Evolutionary conservation across 1,139 yeast genomes (phyloP), one percentile per base, ranked within the genome.

Genomic region (Kluyveromyces sp.): DNA sequence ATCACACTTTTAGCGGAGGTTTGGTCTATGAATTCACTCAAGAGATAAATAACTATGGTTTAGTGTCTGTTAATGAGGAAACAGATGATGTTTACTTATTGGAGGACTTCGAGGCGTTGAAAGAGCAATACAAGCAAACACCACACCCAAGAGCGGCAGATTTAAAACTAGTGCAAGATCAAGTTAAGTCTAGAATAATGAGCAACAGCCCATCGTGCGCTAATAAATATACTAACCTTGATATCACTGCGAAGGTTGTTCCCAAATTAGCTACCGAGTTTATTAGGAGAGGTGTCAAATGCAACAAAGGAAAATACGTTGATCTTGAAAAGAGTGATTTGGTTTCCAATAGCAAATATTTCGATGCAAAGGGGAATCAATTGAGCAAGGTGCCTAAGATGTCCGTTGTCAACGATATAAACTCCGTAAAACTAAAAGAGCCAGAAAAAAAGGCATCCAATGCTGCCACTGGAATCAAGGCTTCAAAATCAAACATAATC

Each of bases 21-120:
- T 71, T 92, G 48, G 94, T 88, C 2, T 92, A 92, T 63, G 97
- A 92, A 64, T 92, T 76, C 66, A 78, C 95, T 2, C 92, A 89
- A 64, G 97, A 88, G 60, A 78, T 83, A 28, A 89, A 89, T 61
- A 79, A 85, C 60, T 92, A 92, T 66, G 98, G 98, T 0, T 71
- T 92, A 38, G 95, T 92, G 2, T 76, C 78, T 46, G 65, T 83
- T 15, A 75, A 75, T 49, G 59, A 59, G 3, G 69, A 74, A 42
- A 92, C 90, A 0, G 74, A 79, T 57, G 43, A 41, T 28, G 80
- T 75, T 1, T 68, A 69, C 35, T 47, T 83, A 2, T 64, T 79
- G 42, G 61, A 70, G 3, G 94, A 84, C 60, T 84, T 72, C 55
- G 61, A 71, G 25, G 63, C 71, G 26, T 71, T 83, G 47, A 77